These are phyloP conservation scores for Claviceps fusiformis DNA, from an alignment of 2,329 filamentous ascomycete species.

Conservation along the genomic window DNA sequence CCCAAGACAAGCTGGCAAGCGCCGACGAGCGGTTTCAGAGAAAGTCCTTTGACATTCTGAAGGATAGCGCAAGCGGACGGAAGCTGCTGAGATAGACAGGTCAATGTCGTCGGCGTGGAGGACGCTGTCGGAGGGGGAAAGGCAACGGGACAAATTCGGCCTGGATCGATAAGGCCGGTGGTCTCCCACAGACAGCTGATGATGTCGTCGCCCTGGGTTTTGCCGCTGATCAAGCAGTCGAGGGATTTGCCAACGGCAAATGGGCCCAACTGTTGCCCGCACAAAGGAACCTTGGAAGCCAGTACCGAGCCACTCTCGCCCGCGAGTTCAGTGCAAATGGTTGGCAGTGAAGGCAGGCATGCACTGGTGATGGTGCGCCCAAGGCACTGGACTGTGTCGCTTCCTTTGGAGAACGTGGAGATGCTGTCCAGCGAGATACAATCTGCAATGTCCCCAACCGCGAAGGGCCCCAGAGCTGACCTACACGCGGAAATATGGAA, in stretches of 20 bases:
- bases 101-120: not conserved
- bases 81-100: slow-evolving; percentile 2
- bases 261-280: slow-evolving; percentile 2
- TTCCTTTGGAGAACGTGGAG: not conserved
- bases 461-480: slow-evolving; percentile 1
- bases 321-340: not conserved
- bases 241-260: not conserved
- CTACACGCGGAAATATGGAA: not conserved
- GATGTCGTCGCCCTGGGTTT: not conserved
- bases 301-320: not conserved
- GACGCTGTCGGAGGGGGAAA: no score
- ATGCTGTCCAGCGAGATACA: not conserved
- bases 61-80: slow-evolving; percentile 3
- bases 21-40: not conserved
- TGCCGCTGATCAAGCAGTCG: not conserved
- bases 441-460: not conserved
- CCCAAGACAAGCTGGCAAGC: slow-evolving; percentile 3
- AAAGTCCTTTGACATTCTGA: not conserved
- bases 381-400: not conserved
- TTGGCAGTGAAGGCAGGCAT: slow-evolving; percentile 1
- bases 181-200: not conserved
- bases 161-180: not conserved
- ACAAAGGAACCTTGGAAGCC: not conserved
- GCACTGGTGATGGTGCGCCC: not conserved
- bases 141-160: not conserved